Base-by-base conservation (phyloP, 2,329 filamentous ascomycete species). In the Colletotrichum falcatum region DNA sequence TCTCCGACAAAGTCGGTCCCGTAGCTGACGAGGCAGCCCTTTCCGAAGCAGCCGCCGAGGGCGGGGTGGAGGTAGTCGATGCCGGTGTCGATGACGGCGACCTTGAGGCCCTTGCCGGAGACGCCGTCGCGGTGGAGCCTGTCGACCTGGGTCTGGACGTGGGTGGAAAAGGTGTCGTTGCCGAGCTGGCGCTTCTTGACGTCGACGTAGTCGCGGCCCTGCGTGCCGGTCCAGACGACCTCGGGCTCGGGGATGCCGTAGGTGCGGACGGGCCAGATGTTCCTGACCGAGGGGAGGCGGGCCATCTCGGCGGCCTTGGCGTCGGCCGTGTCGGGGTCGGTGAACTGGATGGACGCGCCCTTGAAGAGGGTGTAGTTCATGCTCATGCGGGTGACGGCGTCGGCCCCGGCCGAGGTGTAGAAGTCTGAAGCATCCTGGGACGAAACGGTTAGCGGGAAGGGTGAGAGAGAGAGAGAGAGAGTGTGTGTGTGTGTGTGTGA, bases 51-150 rank as follows among this genome's bases (percentile, higher is more conserved):
- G 56, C 88, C 89, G 44, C 90, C 90, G 0, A 92, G 84, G 35
- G 88, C 87, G 1, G 89, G 87, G 74, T 92, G 89, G 0, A 80
- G 84, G 75, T 91, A 91, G 76, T 92, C 90, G 58, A 90, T 80
- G 75, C 87, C 87, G 28, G 83, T 86, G 75, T 89, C 87, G 35
- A 89, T 80, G 16, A 89, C 79, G 49, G 80, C 87, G 76, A 89
- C 79, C 72, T 85, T 87, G 78, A 88, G 79, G 18, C 86, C 86
- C 73, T 83, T 82, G 46, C 87, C 87, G 0, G 81, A 84, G 65
- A 84, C 73, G 0, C 85, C 86, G 68, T 84, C 77, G 16, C 82
- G 83, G 39, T 81, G 81, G 46, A 89, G 79, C 81, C 85, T 83
- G 76, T 87, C 83, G 23, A 89, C 83, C 77, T 88, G 86, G 2